Percentiles rank a stretch among this genome's conserved stretches.
phyloP scores from a whole-genome alignment of 768 basidiomycete species.

The Mycena galericulata region DNA sequence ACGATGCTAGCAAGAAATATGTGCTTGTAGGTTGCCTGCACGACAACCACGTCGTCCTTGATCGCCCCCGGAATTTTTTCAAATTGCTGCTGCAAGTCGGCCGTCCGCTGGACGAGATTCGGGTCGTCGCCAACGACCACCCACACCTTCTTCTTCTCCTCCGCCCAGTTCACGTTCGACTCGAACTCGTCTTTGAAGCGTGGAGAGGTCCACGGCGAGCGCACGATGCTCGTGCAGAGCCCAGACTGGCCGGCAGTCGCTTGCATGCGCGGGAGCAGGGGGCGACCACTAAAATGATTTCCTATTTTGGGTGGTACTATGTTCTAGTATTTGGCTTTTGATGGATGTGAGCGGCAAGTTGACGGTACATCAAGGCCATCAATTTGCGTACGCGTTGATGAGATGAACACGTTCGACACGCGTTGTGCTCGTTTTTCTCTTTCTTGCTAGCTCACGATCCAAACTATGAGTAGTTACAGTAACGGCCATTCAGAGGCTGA shows the following conservation, averaged over 20 bases:
- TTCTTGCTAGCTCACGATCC: too few species aligned
- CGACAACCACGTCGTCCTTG: conserved; percentile 29
- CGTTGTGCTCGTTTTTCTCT: too few species aligned
- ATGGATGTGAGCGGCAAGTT: too few species aligned
- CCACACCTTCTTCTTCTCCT: conserved; percentile 24
- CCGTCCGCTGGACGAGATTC: conserved; percentile 30
- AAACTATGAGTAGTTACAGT: too few species aligned
- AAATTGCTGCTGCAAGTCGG: conserved; percentile 31
- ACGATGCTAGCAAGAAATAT: conserved; percentile 30
- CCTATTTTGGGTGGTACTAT: too few species aligned
- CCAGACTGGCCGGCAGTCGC: conserved; percentile 35
- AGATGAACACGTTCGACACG: too few species aligned
- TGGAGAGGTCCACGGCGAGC: conserved; percentile 29
- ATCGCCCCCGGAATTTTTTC: conserved; percentile 27
- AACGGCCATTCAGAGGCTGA: too few species aligned
- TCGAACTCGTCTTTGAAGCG: conserved; percentile 34
- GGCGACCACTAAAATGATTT: too few species aligned
- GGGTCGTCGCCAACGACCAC: conserved; percentile 33
- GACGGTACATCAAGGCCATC: too few species aligned
- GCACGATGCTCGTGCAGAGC: conserved; percentile 33
- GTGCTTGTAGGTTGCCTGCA: conserved; percentile 29
- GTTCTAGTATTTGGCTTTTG: too few species aligned
- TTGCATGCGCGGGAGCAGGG: conserved; percentile 36
- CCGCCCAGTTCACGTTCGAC: conserved; percentile 15
- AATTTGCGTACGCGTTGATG: too few species aligned